Evolutionary conservation across 306 rosid genomes (phyloP).

Genomic region (Psophocarpus tetragonolobus): DNA sequence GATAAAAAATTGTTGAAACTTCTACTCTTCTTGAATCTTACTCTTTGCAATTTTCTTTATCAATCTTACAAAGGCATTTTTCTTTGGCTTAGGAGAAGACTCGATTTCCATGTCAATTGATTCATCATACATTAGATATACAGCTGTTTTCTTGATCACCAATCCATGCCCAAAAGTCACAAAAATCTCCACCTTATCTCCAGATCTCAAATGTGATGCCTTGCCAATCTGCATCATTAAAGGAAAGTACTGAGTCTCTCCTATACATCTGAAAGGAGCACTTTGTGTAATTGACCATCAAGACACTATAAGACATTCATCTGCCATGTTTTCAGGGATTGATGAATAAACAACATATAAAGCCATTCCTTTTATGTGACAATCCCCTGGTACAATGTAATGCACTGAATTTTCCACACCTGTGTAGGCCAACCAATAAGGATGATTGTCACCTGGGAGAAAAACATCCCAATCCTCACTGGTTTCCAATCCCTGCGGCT

Average conservation of each 20-base stretch:
- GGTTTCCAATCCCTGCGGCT: no score
- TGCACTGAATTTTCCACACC: neutral
- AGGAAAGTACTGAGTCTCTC: slow-evolving; percentile 24
- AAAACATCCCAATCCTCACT: no score
- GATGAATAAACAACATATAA: slow-evolving; percentile 26
- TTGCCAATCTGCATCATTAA: slow-evolving; percentile 29
- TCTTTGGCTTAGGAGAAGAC: no score
- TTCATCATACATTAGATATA: neutral
- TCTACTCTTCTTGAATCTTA: neutral
- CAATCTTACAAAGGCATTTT: no score
- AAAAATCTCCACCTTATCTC: neutral
- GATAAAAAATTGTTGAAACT: neutral
- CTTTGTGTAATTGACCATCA: slow-evolving; percentile 25
- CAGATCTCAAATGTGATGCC: neutral
- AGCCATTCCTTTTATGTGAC: slow-evolving; percentile 14
- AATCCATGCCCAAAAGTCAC: neutral
- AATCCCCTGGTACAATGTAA: slow-evolving; percentile 7
- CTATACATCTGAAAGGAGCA: slow-evolving; percentile 17
- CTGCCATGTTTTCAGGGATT: neutral
- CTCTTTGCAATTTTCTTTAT: no score
- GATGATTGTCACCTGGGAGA: no score
- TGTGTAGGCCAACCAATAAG: no score
- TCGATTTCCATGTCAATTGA: no score
- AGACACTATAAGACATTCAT: neutral
- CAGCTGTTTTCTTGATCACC: neutral